Evolutionary conservation across 768 basidiomycete genomes (phyloP).

Genomic region (Boletus coccyginus): DNA sequence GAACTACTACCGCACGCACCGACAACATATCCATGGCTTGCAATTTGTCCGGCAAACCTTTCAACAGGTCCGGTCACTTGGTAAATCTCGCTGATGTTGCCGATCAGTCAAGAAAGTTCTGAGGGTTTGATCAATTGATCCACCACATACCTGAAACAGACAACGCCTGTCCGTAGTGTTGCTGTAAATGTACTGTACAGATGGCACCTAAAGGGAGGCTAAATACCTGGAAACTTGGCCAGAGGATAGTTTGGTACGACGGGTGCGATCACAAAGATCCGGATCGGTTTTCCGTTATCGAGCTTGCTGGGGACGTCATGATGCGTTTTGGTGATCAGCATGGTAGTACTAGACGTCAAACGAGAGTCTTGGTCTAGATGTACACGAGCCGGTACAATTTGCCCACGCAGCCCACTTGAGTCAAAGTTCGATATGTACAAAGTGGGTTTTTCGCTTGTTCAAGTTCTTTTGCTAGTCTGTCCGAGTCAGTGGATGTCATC

Average conservation of each 20-base stretch:
- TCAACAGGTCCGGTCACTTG: conserved; percentile 98
- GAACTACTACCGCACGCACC: conserved; percentile 43
- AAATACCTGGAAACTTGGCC: conserved; percentile 82
- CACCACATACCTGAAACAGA: conserved; percentile 67
- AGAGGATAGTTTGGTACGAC: conserved; percentile 78
- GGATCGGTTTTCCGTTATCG: conserved; percentile 60
- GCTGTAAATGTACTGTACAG: background rate
- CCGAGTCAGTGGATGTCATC: too few species aligned
- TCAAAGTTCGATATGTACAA: too few species aligned
- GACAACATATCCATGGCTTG: conserved; percentile 81
- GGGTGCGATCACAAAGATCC: conserved; percentile 83
- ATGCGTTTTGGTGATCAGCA: conserved; percentile 81
- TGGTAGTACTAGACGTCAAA: conserved; percentile 30
- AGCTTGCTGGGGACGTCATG: conserved; percentile 75
- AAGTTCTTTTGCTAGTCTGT: too few species aligned
- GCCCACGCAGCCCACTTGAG: too few species aligned
- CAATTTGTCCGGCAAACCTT: conserved; percentile 84
- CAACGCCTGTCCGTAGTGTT: conserved; percentile 51
- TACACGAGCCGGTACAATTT: background rate
- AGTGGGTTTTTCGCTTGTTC: too few species aligned
- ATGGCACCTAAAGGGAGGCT: background rate
- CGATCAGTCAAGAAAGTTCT: background rate
- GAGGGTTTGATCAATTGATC: background rate
- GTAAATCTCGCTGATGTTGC: conserved; percentile 78
- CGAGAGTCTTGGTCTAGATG: background rate